Evolutionary conservation across 176 grass and related monocot genomes (phyloP).

Genomic region (Zoysia pacifica): DNA sequence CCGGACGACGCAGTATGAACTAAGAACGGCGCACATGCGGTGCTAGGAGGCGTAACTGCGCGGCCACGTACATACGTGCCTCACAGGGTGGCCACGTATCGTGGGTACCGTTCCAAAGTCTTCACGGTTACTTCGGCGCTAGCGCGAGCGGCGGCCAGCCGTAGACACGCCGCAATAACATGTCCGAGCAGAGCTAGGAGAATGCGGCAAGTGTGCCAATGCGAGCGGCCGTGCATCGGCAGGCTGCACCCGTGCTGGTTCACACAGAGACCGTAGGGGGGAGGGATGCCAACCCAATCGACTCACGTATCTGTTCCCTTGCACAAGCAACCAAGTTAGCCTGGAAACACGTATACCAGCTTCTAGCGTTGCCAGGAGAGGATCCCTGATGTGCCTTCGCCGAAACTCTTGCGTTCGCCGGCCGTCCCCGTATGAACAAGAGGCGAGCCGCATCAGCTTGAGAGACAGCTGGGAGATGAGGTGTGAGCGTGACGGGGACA

Average conservation of each 20-base stretch:
- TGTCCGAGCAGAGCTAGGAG: background rate
- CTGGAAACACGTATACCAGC: background rate
- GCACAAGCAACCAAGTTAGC: background rate
- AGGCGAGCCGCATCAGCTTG: background rate
- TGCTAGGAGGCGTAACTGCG: background rate
- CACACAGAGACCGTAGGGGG: background rate
- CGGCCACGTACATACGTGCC: background rate
- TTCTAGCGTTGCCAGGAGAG: conserved; percentile 20
- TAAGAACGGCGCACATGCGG: background rate
- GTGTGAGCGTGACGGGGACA: background rate
- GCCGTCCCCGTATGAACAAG: background rate
- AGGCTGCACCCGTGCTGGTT: background rate
- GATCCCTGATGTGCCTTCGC: background rate
- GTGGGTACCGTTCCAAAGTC: background rate
- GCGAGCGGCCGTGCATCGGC: background rate
- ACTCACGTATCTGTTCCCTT: background rate
- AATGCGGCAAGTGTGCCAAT: background rate
- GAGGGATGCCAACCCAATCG: background rate
- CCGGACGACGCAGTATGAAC: background rate
- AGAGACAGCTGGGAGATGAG: background rate
- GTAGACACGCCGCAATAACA: background rate
- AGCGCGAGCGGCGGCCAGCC: conserved; percentile 1
- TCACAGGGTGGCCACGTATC: background rate
- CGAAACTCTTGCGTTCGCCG: background rate
- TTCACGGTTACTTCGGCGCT: conserved; percentile 13